phyloP scores from a whole-genome alignment of 306 rosid species.

The Medicago truncatula region MtrunA17r5.0-ANR NC_053044.1:53832501-53833000 shows the following conservation, averaged over 20 bases:
- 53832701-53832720: constrained; percentile 50
- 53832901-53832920: constrained; percentile 67
- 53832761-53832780: constrained; percentile 71
- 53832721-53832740: not conserved
- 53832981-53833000: too few relatives aligned
- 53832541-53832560: not conserved
- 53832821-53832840: constrained; percentile 57
- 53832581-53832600: constrained; percentile 21
- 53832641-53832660: not conserved
- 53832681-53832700: constrained; percentile 59
- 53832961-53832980: too few relatives aligned
- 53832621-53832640: not conserved
- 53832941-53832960: too few relatives aligned
- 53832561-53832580: not conserved
- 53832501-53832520: not conserved
- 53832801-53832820: constrained; percentile 72
- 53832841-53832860: constrained; percentile 72
- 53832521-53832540: constrained; percentile 22
- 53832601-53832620: not conserved
- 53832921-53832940: too few relatives aligned
- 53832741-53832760: constrained; percentile 79
- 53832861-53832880: constrained; percentile 50
- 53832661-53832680: constrained; percentile 35
- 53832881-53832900: constrained; percentile 63
- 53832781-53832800: constrained; percentile 45